Conservation (phyloP, 768 basidiomycete genomes). For the Butyriboletus loyo region DNA sequence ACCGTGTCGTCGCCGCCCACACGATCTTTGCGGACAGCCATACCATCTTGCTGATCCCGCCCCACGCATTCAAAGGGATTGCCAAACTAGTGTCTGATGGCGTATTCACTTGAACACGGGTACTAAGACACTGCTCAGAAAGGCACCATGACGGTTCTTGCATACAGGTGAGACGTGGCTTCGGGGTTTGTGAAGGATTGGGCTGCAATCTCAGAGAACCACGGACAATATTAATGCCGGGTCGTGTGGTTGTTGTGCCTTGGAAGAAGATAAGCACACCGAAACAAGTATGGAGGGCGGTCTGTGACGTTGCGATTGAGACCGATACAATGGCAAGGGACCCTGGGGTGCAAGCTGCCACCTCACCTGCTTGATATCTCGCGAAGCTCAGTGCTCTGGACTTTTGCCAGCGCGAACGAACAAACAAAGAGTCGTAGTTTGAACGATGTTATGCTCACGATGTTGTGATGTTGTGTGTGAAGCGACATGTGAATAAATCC, state of each 20-base stretch:
- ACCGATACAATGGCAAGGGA: not conserved
- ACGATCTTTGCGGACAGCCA: not conserved
- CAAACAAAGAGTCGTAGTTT: too few species aligned
- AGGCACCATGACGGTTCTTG: not conserved
- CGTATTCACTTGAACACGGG: not conserved
- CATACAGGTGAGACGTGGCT: not conserved
- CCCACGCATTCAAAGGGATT: conserved; percentile 1
- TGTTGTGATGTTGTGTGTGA: not conserved
- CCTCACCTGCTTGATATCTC: not conserved
- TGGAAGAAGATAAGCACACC: not conserved
- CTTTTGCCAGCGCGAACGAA: not conserved
- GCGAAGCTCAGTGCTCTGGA: not conserved
- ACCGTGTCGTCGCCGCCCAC: not conserved
- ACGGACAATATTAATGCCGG: too few species aligned
- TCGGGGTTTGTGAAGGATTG: not conserved
- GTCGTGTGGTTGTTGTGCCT: not conserved
- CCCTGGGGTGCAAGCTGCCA: not conserved
- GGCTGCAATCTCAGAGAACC: not conserved
- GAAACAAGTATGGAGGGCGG: not conserved
- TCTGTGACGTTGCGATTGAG: not conserved
- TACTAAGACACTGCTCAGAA: not conserved
- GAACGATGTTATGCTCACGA: too few species aligned
- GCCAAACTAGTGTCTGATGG: conserved; percentile 1
- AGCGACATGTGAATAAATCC: not conserved
- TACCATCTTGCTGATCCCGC: not conserved